Evolutionary conservation across 495 filamentous ascomycete genomes (phyloP).

Genomic region (Penicillium crystallinum): DNA sequence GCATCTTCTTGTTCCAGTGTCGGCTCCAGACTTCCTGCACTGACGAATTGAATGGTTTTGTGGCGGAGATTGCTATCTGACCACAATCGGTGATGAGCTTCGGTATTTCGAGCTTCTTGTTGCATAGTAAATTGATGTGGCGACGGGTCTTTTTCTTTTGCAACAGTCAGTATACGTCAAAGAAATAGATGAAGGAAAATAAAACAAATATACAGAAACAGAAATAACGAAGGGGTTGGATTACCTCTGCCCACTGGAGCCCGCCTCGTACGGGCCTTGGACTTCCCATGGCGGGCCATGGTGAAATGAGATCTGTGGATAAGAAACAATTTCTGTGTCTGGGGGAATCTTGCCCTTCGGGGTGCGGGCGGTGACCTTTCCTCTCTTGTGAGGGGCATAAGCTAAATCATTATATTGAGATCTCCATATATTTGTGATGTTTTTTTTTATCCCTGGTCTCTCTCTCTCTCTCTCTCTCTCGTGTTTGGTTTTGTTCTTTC

Average conservation of each 20-base stretch:
- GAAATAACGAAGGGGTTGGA: background rate
- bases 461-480: background rate
- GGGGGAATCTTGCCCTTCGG: background rate
- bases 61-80: conserved; percentile 40
- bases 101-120: conserved; percentile 75
- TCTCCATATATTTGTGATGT: too few relatives aligned
- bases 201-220: too few relatives aligned
- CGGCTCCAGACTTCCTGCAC: conserved; percentile 56
- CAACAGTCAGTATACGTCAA: too few relatives aligned
- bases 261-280: conserved; percentile 20
- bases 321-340: background rate
- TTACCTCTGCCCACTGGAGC: conserved; percentile 6
- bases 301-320: background rate
- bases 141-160: conserved; percentile 7
- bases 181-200: too few relatives aligned
- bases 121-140: conserved; percentile 52
- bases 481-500: background rate
- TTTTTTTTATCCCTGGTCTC: too few relatives aligned
- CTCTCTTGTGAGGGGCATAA: too few relatives aligned
- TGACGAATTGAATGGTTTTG: conserved; percentile 67
- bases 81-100: conserved; percentile 46
- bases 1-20: conserved; percentile 12
- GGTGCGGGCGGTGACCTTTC: conserved; percentile 7
- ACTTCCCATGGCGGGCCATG: conserved; percentile 30
- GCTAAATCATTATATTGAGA: background rate